phyloP scores from a whole-genome alignment of 352 stramenopile species.

The Globisporangium irregulare region DNA sequence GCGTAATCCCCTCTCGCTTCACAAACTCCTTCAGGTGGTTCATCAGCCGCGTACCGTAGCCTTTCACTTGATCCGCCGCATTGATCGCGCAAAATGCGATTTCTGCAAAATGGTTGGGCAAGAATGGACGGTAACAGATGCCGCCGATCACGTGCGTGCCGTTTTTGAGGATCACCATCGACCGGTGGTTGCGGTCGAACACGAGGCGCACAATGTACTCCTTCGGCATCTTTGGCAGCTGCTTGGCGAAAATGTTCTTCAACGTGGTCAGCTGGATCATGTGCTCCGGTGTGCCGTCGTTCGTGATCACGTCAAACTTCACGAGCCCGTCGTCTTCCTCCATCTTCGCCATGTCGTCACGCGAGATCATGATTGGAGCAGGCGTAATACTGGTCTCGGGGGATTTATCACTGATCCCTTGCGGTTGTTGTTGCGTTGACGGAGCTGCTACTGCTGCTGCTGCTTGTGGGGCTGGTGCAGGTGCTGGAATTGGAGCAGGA shows the following conservation, averaged over 20 bases:
- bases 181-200: conserved; percentile 95
- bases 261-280: conserved; percentile 93
- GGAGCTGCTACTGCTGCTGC: neutral
- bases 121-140: conserved; percentile 97
- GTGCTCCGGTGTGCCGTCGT: conserved; percentile 86
- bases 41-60: conserved; percentile 99
- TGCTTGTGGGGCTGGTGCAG: neutral
- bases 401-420: neutral
- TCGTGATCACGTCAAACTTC: conserved; percentile 89
- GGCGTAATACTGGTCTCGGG: conserved; percentile 6
- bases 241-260: conserved; percentile 98
- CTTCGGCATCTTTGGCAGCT: conserved; percentile 99
- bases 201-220: conserved; percentile 99
- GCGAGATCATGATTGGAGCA: conserved; percentile 63
- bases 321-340: conserved; percentile 77
- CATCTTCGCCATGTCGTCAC: conserved; percentile 87
- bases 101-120: conserved; percentile 96
- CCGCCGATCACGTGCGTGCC: conserved; percentile 93
- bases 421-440: neutral
- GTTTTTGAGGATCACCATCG: conserved; percentile 93
- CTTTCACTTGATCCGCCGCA: conserved; percentile 94
- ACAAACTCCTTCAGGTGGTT: conserved; percentile 99
- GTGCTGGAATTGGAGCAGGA: neutral
- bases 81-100: conserved; percentile 99
- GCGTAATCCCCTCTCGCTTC: conserved; percentile 85